Evolutionary conservation across 176 grass and related monocot species (phyloP).

Genomic region (Bromus sterilis): DNA sequence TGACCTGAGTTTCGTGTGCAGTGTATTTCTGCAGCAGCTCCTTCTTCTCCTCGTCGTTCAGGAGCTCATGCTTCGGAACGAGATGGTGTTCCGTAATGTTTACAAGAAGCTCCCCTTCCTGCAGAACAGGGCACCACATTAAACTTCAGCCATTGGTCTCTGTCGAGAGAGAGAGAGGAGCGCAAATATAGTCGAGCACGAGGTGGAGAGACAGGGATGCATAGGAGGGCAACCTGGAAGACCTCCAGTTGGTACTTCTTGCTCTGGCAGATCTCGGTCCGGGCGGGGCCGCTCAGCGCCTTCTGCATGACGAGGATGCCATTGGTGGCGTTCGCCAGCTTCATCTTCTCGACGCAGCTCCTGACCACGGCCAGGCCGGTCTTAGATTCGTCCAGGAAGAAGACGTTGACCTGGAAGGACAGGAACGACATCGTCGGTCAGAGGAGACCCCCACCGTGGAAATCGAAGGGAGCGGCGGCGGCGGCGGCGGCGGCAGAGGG

Average conservation of each 20-base stretch:
- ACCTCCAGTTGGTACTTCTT: constrained; percentile 58
- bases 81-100: constrained; percentile 82
- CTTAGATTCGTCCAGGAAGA: constrained; percentile 71
- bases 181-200: neutral
- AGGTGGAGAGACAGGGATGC: neutral
- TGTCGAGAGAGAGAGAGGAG: neutral
- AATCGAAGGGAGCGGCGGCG: neutral
- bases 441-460: neutral
- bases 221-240: constrained; percentile 48
- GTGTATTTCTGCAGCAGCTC: constrained; percentile 62
- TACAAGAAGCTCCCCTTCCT: constrained; percentile 85
- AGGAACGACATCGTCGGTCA: neutral
- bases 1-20: constrained; percentile 80
- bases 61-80: constrained; percentile 63
- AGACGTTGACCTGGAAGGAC: constrained; percentile 51
- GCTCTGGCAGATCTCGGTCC: constrained; percentile 45
- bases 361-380: constrained; percentile 66
- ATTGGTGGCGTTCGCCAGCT: constrained; percentile 34
- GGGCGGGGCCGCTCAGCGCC: constrained; percentile 54
- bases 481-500: neutral
- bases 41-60: constrained; percentile 57
- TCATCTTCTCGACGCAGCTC: constrained; percentile 82
- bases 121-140: neutral
- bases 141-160: neutral
- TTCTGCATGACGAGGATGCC: constrained; percentile 67